Evolutionary conservation across 805 yeast genomes (phyloP).

Genomic region (Suhomyces tanzawaensis): DNA sequence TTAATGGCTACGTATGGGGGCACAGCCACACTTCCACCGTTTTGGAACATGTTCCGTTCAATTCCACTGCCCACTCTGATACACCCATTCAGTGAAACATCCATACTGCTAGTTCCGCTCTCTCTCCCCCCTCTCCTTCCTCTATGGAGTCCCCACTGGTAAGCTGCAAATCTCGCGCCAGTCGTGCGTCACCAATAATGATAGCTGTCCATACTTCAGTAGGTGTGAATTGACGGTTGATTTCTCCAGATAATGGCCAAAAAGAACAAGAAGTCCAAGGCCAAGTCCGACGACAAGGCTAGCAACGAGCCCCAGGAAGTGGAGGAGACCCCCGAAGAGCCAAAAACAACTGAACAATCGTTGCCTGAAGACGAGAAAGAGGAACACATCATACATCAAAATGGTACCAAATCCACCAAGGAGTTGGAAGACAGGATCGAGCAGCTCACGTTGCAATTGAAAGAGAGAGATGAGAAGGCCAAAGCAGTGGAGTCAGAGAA

Average conservation of each 20-base stretch:
- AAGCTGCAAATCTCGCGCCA: too few relatives aligned
- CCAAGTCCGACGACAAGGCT: conserved; percentile 12
- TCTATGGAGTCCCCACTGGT: too few relatives aligned
- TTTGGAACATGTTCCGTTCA: too few relatives aligned
- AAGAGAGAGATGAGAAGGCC: conserved; percentile 15
- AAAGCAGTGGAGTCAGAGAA: conserved; percentile 19
- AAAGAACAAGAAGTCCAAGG: conserved; percentile 22
- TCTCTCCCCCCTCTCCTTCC: too few relatives aligned
- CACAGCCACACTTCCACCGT: too few relatives aligned
- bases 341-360: background rate
- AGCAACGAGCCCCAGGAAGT: background rate
- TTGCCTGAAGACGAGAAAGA: background rate
- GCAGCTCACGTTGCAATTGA: conserved; percentile 6
- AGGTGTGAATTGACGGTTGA: too few relatives aligned
- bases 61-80: too few relatives aligned
- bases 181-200: too few relatives aligned
- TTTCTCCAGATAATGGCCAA: conserved; percentile 14
- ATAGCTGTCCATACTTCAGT: too few relatives aligned
- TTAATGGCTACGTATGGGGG: too few relatives aligned
- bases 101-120: too few relatives aligned
- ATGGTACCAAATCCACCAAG: background rate
- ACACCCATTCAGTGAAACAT: too few relatives aligned
- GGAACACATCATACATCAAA: background rate
- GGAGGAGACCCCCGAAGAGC: background rate
- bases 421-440: conserved; percentile 8